Evolutionary conservation across 75 land plant genomes (phyloP).

Genomic region (Adiantum capillusveneris): DNA sequence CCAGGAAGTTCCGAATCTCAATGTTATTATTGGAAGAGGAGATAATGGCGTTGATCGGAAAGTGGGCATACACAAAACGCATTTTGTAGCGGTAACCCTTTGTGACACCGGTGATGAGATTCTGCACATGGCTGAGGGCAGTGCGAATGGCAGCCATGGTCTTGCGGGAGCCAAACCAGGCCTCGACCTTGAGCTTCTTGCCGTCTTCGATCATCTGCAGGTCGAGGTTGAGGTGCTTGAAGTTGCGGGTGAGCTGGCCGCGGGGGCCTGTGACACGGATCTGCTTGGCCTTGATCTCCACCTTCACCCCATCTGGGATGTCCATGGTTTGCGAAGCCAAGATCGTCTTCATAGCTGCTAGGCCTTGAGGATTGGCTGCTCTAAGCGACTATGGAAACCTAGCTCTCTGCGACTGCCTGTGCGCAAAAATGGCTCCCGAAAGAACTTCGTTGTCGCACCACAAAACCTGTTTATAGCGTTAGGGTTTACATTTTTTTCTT

Average conservation of each 20-base stretch:
- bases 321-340: constrained; percentile 62
- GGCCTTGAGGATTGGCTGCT: too few relatives aligned
- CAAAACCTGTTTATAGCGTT: too few relatives aligned
- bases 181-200: too few relatives aligned
- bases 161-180: too few relatives aligned
- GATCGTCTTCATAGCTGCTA: too few relatives aligned
- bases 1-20: constrained; percentile 89
- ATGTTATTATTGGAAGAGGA: too few relatives aligned
- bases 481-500: background rate
- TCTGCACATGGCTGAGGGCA: constrained; percentile 67
- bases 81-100: constrained; percentile 77
- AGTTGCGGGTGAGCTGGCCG: constrained; percentile 43
- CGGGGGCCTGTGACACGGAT: constrained; percentile 62
- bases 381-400: too few relatives aligned
- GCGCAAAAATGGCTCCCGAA: too few relatives aligned
- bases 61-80: too few relatives aligned
- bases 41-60: too few relatives aligned
- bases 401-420: too few relatives aligned
- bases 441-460: too few relatives aligned
- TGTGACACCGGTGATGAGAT: constrained; percentile 82
- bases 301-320: constrained; percentile 59
- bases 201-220: constrained; percentile 28
- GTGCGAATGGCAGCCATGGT: constrained; percentile 81
- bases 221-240: constrained; percentile 37
- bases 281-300: constrained; percentile 63